These are phyloP conservation scores for Herpetomonas tarakana DNA, from an alignment of 208 protist species.

Conservation along the genomic window DNA sequence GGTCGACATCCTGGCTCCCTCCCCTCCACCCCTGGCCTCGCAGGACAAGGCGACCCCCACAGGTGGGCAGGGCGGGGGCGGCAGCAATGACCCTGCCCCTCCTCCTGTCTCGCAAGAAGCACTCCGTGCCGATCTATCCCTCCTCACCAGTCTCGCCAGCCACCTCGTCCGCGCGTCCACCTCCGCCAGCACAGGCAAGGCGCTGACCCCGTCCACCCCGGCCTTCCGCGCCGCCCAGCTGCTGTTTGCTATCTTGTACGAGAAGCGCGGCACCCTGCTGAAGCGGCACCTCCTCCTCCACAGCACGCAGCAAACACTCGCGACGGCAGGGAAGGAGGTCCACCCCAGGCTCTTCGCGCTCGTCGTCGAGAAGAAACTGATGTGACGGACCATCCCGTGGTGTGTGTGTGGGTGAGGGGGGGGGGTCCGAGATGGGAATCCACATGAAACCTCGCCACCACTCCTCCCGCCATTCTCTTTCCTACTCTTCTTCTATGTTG, in stretches of 20 bases:
- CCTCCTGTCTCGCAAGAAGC: too few relatives aligned
- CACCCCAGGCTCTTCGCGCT: conserved; percentile 39
- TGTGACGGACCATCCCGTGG: conserved; percentile 5
- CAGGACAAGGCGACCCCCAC: background rate
- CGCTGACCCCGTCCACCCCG: conserved; percentile 18
- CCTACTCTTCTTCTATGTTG: conserved; percentile 8
- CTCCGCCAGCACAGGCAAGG: conserved; percentile 2
- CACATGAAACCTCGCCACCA: background rate
- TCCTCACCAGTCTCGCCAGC: conserved; percentile 11
- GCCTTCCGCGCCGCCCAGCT: conserved; percentile 30
- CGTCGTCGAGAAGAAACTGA: conserved; percentile 24
- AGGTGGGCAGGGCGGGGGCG: conserved; percentile 9
- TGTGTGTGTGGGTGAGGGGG: background rate
- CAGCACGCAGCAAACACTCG: conserved; percentile 40
- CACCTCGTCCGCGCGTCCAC: conserved; percentile 21
- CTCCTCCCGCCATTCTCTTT: background rate
- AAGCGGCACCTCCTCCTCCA: conserved; percentile 53
- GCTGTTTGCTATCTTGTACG: conserved; percentile 52
- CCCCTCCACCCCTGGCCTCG: conserved; percentile 1
- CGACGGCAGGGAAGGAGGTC: conserved; percentile 20
- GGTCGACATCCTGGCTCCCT: conserved; percentile 4
- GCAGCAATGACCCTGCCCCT: too few relatives aligned
- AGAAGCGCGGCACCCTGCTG: conserved; percentile 45
- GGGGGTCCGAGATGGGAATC: background rate
- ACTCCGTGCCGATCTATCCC: too few relatives aligned